Evolutionary conservation across 805 yeast species (phyloP).

Genomic region (Kluyveromyces wickerhamii): DNA sequence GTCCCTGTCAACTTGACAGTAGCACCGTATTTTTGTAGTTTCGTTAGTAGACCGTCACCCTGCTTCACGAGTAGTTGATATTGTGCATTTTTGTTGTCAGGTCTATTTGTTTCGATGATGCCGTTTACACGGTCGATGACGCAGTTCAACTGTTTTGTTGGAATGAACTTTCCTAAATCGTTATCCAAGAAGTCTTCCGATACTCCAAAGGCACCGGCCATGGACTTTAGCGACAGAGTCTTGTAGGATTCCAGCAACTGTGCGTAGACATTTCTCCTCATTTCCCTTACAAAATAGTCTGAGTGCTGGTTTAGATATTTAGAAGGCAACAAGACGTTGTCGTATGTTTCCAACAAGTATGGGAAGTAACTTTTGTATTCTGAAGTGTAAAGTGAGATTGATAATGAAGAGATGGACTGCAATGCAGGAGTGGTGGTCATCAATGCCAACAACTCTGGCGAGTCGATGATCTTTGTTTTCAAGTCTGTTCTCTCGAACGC

Average conservation of each 20-base stretch:
- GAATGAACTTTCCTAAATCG: conserved; percentile 85
- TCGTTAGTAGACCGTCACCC: conserved; percentile 88
- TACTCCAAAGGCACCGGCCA: conserved; percentile 94
- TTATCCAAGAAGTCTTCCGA: conserved; percentile 75
- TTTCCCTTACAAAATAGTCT: conserved; percentile 77
- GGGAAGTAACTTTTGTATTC: conserved; percentile 78
- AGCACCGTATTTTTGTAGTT: conserved; percentile 93
- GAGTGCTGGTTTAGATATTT: conserved; percentile 72
- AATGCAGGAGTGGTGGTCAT: conserved; percentile 61
- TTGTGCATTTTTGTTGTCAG: conserved; percentile 92
- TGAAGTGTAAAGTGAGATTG: conserved; percentile 81
- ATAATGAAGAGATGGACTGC: conserved; percentile 73
- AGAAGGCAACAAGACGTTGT: conserved; percentile 54
- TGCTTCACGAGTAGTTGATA: conserved; percentile 82
- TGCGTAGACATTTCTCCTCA: conserved; percentile 91
- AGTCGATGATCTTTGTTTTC: conserved; percentile 78
- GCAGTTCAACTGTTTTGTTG: conserved; percentile 89
- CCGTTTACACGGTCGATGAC: conserved; percentile 94
- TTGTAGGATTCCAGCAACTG: conserved; percentile 92
- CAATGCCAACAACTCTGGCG: conserved; percentile 85
- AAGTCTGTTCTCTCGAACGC: conserved; percentile 76
- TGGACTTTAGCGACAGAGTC: conserved; percentile 78
- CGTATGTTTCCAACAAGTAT: conserved; percentile 68
- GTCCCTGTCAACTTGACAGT: conserved; percentile 94
- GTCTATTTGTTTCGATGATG: conserved; percentile 89